These are phyloP conservation scores for Yamadazyma membranifaciens DNA, from an alignment of 1,139 yeast species.

Conservation along the genomic window DNA sequence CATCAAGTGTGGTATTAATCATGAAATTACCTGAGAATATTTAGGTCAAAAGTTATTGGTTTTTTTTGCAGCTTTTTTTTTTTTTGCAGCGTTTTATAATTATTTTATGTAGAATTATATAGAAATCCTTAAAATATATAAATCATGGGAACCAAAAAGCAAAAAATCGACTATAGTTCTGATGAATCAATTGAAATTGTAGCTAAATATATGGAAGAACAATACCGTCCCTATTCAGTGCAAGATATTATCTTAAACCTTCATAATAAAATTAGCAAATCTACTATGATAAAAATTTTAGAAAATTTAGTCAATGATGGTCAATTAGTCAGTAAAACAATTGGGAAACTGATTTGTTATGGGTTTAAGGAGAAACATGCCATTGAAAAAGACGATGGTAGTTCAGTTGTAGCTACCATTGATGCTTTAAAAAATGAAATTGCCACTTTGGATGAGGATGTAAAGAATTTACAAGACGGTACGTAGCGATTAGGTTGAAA, in stretches of 20 bases:
- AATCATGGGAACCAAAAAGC: neutral
- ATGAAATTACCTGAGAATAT: slow-evolving; percentile 71
- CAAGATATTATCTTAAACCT: slow-evolving; percentile 1
- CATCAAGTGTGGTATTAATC: slow-evolving; percentile 74
- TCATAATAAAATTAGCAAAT: neutral
- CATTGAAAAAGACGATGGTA: neutral
- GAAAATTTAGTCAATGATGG: neutral
- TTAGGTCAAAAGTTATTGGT: slow-evolving; percentile 10
- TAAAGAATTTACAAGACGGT: neutral
- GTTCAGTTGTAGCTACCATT: neutral
- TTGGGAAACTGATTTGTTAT: slow-evolving; percentile 1
- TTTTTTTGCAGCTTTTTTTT: neutral
- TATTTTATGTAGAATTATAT: neutral
- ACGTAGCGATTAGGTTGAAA: neutral
- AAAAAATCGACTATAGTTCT: neutral
- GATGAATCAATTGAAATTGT: neutral
- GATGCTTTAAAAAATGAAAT: neutral
- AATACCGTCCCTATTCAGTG: slow-evolving; percentile 1
- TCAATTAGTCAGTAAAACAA: neutral
- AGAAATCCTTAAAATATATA: neutral
- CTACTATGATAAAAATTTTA: neutral
- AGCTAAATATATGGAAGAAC: neutral
- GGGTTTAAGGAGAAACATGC: neutral
- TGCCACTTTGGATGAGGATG: neutral
- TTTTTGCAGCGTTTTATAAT: too few species aligned